Evolutionary conservation across 805 yeast genomes (phyloP).

Genomic region (Candida tibetensis): DNA sequence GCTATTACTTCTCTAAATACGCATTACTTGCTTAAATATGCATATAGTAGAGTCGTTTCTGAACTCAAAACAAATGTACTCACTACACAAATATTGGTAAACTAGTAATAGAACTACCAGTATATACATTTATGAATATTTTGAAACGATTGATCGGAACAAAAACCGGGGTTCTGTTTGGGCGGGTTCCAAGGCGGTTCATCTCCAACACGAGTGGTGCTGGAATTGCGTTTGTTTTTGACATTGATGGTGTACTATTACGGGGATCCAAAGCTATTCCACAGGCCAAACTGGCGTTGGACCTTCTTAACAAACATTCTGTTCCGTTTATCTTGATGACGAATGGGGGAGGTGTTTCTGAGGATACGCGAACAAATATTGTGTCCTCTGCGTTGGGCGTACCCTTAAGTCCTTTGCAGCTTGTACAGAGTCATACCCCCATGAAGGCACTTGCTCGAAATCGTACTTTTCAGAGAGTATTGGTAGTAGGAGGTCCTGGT

Average conservation of each 20-base stretch:
- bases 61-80: too few species aligned
- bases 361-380: constrained; percentile 53
- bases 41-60: too few species aligned
- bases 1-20: too few species aligned
- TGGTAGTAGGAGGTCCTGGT: constrained; percentile 81
- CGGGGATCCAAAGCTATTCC: constrained; percentile 70
- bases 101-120: too few species aligned
- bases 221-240: constrained; percentile 39
- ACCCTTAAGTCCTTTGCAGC: constrained; percentile 55
- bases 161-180: too few species aligned
- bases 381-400: constrained; percentile 46
- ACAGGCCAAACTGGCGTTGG: constrained; percentile 60
- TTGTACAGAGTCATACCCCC: constrained; percentile 89
- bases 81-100: too few species aligned
- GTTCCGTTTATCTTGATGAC: constrained; percentile 84
- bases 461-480: constrained; percentile 51
- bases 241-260: constrained; percentile 84
- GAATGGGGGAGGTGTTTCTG: constrained; percentile 85
- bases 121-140: too few species aligned
- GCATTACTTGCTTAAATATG: too few species aligned
- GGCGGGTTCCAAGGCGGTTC: too few species aligned
- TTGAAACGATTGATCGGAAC: too few species aligned
- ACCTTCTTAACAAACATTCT: constrained; percentile 47
- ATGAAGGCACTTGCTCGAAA: constrained; percentile 56
- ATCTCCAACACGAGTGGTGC: too few species aligned